Evolutionary conservation across 1,284 basidiomycete genomes (phyloP).

Genomic region (Ceraceosorus bombacis): DNA sequence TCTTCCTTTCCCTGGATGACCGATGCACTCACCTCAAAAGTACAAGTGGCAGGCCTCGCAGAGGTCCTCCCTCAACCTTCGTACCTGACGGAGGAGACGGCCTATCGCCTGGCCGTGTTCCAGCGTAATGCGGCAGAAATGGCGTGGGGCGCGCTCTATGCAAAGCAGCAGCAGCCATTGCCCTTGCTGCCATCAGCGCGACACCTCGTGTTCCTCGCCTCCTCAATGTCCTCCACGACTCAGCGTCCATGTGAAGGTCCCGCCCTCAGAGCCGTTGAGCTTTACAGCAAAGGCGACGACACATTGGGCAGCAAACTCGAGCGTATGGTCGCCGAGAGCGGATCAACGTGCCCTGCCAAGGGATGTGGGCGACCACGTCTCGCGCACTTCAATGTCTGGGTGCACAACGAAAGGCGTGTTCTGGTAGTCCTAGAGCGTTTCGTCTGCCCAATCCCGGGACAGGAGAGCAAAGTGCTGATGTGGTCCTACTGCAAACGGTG

Average conservation of each 20-base stretch:
- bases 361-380: constrained; percentile 72
- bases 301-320: constrained; percentile 89
- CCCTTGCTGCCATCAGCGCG: constrained; percentile 85
- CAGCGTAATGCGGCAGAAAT: constrained; percentile 1
- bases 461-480: constrained; percentile 69
- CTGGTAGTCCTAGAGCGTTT: constrained; percentile 57
- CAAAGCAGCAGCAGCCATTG: constrained; percentile 56
- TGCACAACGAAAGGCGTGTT: constrained; percentile 77
- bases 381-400: constrained; percentile 77
- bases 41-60: not conserved
- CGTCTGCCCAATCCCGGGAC: constrained; percentile 49
- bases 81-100: not conserved
- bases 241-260: constrained; percentile 53
- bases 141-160: constrained; percentile 1
- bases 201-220: constrained; percentile 51
- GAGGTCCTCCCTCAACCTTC: constrained; percentile 4
- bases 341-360: constrained; percentile 66
- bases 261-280: constrained; percentile 64
- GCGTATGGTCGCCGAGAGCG: constrained; percentile 63
- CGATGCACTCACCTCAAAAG: too few species aligned
- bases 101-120: constrained; percentile 1
- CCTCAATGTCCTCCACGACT: constrained; percentile 60
- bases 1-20: too few species aligned
- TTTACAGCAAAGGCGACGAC: constrained; percentile 85
- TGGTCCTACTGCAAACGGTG: constrained; percentile 78